Conservation (phyloP, 2,329 filamentous ascomycete genomes). For the Phoma sp. region DNA sequence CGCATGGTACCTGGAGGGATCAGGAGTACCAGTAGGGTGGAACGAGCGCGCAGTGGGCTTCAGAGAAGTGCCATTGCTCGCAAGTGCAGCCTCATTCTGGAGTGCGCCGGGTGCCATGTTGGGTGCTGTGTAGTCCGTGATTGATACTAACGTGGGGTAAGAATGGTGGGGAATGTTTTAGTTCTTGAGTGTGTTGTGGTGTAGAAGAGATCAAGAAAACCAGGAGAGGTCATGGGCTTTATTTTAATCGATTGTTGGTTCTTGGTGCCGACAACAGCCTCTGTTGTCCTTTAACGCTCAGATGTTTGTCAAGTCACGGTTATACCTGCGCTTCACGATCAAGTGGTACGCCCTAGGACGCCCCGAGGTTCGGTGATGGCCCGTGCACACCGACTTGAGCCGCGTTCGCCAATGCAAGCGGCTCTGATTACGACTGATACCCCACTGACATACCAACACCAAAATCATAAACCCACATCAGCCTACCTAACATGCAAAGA, state of each 20-base stretch:
- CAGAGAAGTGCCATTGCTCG: conserved; percentile 39
- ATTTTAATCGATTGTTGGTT: conserved; percentile 25
- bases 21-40: conserved; percentile 47
- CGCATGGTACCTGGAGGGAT: conserved; percentile 69
- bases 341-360: conserved; percentile 27
- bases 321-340: conserved; percentile 29
- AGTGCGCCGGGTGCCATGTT: conserved; percentile 48
- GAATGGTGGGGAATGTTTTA: conserved; percentile 19
- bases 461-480: too few relatives aligned
- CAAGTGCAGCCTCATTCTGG: conserved; percentile 31
- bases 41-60: conserved; percentile 50
- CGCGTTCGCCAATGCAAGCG: too few relatives aligned
- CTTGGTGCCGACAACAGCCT: conserved; percentile 37
- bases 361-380: too few relatives aligned
- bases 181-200: conserved; percentile 7
- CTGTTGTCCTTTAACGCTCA: conserved; percentile 30
- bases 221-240: conserved; percentile 22
- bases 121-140: conserved; percentile 17
- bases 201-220: conserved; percentile 13
- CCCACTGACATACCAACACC: too few relatives aligned
- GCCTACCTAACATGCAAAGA: too few relatives aligned
- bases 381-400: too few relatives aligned
- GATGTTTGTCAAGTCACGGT: conserved; percentile 23
- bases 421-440: too few relatives aligned
- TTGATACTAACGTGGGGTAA: conserved; percentile 27